A percentile compares a stretch with the other conserved stretches of the same genome.
These are phyloP conservation scores for Grigorovia transvaalensis DNA, from an alignment of 805 yeast genomes.

Conservation along the genomic window DNA sequence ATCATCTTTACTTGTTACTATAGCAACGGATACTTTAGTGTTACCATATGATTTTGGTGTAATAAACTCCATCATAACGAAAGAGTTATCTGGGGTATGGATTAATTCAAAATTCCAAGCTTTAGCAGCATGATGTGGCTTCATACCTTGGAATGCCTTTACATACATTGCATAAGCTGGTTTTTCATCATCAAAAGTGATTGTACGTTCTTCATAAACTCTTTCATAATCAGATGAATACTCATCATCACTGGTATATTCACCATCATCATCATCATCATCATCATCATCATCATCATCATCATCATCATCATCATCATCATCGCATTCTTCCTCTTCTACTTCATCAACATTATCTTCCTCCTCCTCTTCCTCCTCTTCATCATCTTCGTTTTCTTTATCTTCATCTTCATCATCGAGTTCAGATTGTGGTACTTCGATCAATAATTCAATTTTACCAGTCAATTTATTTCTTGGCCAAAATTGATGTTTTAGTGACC, in stretches of 20 bases:
- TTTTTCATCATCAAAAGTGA: constrained; percentile 17
- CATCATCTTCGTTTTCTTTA: constrained; percentile 4
- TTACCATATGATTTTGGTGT: constrained; percentile 86
- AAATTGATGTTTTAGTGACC: constrained; percentile 88
- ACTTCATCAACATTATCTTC: constrained; percentile 6
- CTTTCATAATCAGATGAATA: constrained; percentile 9
- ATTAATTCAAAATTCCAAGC: constrained; percentile 90
- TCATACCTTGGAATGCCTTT: constrained; percentile 97
- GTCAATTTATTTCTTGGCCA: constrained; percentile 81
- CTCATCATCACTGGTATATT: constrained; percentile 1
- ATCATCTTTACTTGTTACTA: constrained; percentile 53
- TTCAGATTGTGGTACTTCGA: constrained; percentile 9
- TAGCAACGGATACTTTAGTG: constrained; percentile 72
- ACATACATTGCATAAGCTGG: constrained; percentile 63
- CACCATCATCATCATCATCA: constrained; percentile 8
- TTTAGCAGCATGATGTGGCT: constrained; percentile 98
- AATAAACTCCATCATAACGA: constrained; percentile 87
- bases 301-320: constrained; percentile 14
- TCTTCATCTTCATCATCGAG: constrained; percentile 9
- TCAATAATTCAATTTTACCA: constrained; percentile 51
- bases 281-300: constrained; percentile 10
- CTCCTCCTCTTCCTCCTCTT: constrained; percentile 6
- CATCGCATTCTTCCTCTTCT: constrained; percentile 10
- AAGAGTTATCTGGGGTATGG: constrained; percentile 65
- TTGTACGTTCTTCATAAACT: constrained; percentile 13